Evolutionary conservation across 352 stramenopile genomes (phyloP), one percentile per base, ranked within the genome.

Genomic region (Phytopythium cucurbitacearum): DNA sequence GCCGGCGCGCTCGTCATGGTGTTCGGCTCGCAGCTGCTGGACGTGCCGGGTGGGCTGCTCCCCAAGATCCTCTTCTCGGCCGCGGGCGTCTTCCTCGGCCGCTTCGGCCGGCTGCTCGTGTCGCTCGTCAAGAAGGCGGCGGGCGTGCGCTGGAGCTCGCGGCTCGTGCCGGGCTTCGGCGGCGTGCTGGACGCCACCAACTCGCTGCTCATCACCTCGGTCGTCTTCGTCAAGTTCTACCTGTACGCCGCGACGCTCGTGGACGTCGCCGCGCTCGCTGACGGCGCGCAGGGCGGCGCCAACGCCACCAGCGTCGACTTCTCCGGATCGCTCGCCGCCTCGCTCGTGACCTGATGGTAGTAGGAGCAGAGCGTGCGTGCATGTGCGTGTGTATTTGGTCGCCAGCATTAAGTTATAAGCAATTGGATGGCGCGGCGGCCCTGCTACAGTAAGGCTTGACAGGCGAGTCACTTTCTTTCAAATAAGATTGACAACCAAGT

Each of bases 111-210:
- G 48, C 62, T 98, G n/a, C 91, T 96, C 16, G 73, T 92, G 10
- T 93, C 80, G 10, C 93, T 98, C 62, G 58, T 98, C 8, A 98
- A 98, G 69, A 79, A 94, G 36, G 88, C 97, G 60, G 85, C 90
- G 0, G 89, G 85, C 5, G 67, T 98, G 51, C 96, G 97, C 53
- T 94, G 97, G 63, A 95, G 91, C 63, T 89, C 91, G 11, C 76
- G 91, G 49, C 59, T 98, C 12, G 86, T 98, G 53, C 94, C 94
- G 5, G 94, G 96, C 63, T 95, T 98, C 63, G 94, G 94, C 32
- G 94, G 94, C 8, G 80, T 96, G 12, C 67, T 98, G 54, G 94
- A 98, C 56, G 77, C 87, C 7, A 77, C 96, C 2, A 88, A 97
- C 58, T 89, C 82, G 41, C 89, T 97, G 59, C 81, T 98, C 40